A percentile compares a stretch with the other conserved stretches of the same genome.
phyloP scores from a whole-genome alignment of 2,329 filamentous ascomycete genomes.

The Pseudofabraea citricarpa region DNA sequence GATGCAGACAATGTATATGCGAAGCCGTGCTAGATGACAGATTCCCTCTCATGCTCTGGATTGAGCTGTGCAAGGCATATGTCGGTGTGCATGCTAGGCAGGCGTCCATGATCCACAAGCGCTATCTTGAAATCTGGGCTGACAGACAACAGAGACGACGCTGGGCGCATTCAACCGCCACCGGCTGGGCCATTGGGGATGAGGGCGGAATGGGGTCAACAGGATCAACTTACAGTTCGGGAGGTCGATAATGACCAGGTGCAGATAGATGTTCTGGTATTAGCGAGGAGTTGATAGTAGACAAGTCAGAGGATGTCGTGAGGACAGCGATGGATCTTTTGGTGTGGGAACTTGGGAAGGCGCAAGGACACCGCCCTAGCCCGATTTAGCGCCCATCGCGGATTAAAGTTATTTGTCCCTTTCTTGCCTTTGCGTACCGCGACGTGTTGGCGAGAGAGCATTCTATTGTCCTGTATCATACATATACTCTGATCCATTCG shows the following conservation, averaged over 20 bases:
- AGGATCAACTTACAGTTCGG: constrained; percentile 20
- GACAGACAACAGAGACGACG: constrained; percentile 5
- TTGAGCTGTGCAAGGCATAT: constrained; percentile 7
- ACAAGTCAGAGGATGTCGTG: constrained; percentile 21
- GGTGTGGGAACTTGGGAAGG: constrained; percentile 3
- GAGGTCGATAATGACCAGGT: constrained; percentile 22
- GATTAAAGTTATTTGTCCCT: background rate
- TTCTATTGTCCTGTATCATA: too few species aligned
- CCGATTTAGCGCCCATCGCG: constrained; percentile 4
- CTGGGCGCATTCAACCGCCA: constrained; percentile 13
- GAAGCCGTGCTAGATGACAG: constrained; percentile 18
- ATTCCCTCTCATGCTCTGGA: constrained; percentile 13
- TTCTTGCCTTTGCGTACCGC: constrained; percentile 1
- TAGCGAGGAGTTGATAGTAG: constrained; percentile 24
- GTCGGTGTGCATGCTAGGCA: constrained; percentile 4
- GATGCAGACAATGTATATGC: constrained; percentile 1
- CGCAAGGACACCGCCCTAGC: constrained; percentile 3
- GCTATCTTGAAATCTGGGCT: constrained; percentile 1
- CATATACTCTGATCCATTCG: too few species aligned
- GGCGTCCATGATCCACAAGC: constrained; percentile 5
- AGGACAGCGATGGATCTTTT: constrained; percentile 14
- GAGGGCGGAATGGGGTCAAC: constrained; percentile 2
- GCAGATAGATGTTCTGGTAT: constrained; percentile 24
- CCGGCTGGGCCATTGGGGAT: constrained; percentile 4
- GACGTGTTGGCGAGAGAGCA: too few species aligned